A percentile compares a stretch with the other conserved stretches of the same genome.
Conservation (phyloP, 2,329 filamentous ascomycete species). For the Penicillium sp. region DNA sequence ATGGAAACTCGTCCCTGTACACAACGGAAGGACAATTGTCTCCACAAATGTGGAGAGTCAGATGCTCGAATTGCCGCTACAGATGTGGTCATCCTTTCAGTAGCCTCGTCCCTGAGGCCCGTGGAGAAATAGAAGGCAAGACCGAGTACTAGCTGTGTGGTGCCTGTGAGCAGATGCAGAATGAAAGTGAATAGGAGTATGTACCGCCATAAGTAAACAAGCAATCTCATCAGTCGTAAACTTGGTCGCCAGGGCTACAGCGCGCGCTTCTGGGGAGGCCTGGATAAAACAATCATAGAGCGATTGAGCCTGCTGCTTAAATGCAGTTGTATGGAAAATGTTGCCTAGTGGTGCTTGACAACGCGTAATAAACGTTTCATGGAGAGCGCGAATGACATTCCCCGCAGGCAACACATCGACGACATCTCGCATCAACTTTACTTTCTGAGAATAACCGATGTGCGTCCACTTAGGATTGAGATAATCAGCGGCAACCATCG, state of each 20-base stretch:
- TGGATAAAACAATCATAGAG: neutral
- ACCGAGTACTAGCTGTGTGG: constrained; percentile 6
- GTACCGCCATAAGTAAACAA: constrained; percentile 6
- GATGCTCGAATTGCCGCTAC: constrained; percentile 6
- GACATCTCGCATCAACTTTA: constrained; percentile 1
- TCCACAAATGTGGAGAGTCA: neutral
- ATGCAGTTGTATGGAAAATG: constrained; percentile 8
- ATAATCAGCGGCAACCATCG: no score
- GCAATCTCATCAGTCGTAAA: constrained; percentile 4
- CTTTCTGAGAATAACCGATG: neutral
- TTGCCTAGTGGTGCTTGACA: constrained; percentile 13
- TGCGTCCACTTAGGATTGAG: no score
- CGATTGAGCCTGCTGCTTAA: constrained; percentile 4
- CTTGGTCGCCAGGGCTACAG: neutral
- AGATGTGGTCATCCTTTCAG: neutral
- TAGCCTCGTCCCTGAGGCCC: neutral
- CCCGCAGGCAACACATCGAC: constrained; percentile 3
- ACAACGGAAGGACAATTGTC: constrained; percentile 11
- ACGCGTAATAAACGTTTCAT: constrained; percentile 9
- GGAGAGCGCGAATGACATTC: constrained; percentile 3
- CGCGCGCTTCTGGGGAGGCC: neutral
- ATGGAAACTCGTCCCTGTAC: constrained; percentile 9
- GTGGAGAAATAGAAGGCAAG: constrained; percentile 9
- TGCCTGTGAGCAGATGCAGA: no score
- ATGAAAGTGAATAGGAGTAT: no score